A percentile compares a stretch with the other conserved stretches of the same genome.
These are phyloP conservation scores for Candida tropicalis DNA, from an alignment of 1,139 yeast species.

Conservation along the genomic window DNA sequence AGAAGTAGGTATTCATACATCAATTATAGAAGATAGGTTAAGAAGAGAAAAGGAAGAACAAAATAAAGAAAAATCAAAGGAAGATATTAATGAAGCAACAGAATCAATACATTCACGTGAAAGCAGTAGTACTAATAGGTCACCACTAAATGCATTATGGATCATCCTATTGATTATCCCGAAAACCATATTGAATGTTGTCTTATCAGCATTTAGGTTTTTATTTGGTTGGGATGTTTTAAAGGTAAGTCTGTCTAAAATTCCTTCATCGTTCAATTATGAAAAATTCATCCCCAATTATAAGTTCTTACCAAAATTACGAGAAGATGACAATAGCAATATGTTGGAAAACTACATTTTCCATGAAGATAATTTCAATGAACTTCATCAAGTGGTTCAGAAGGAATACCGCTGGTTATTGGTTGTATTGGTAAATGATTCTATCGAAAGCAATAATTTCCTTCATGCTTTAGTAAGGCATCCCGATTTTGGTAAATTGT, in stretches of 20 bases:
- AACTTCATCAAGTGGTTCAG: slow-evolving; percentile 43
- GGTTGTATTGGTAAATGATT: slow-evolving; percentile 42
- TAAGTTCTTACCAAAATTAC: slow-evolving; percentile 15
- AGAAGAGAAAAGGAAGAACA: slow-evolving; percentile 8
- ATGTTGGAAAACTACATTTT: slow-evolving; percentile 21
- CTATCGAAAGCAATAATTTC: slow-evolving; percentile 28
- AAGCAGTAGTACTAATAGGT: background rate
- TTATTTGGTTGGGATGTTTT: slow-evolving; percentile 29
- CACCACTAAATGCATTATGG: slow-evolving; percentile 35
- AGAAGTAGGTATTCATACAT: slow-evolving; percentile 48
- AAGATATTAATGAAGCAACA: slow-evolving; percentile 10
- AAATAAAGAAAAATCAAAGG: slow-evolving; percentile 6
- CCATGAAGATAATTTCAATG: slow-evolving; percentile 40
- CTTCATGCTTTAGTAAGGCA: slow-evolving; percentile 29
- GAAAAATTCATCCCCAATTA: slow-evolving; percentile 21
- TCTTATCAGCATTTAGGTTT: slow-evolving; percentile 37
- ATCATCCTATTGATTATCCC: slow-evolving; percentile 52
- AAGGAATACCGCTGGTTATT: slow-evolving; percentile 48
- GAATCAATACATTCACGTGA: slow-evolving; percentile 7
- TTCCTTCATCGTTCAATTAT: slow-evolving; percentile 30
- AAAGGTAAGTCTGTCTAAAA: slow-evolving; percentile 18
- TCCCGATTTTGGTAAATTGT: slow-evolving; percentile 30
- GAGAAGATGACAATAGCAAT: slow-evolving; percentile 2
- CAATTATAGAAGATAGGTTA: slow-evolving; percentile 24
- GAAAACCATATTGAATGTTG: slow-evolving; percentile 34